Evolutionary conservation across 2,329 filamentous ascomycete genomes (phyloP), one percentile per base, ranked within the genome.

Genomic region (Plectosphaerella sp.): DNA sequence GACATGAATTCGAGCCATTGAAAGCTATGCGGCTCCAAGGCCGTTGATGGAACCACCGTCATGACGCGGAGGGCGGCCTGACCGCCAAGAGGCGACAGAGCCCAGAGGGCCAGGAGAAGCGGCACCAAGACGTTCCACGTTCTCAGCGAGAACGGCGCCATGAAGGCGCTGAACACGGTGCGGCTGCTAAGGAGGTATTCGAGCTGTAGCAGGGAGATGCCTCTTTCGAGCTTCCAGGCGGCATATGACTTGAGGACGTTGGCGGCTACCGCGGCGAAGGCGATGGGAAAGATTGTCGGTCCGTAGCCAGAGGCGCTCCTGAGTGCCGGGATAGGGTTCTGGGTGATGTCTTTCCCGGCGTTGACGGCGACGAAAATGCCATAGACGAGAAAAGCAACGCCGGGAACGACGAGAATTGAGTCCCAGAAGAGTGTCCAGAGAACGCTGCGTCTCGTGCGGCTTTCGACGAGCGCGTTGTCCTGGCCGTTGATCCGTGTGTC

Each of bases 161-260:
- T 52, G 10, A 52, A 20, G 5, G 50, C 46, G 33, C 50, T 52
- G 46, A 52, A 48, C 4, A 49, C 50, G 15, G 50, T 52, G 0
- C 46, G 39, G 25, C 50, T 46, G 14, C 43, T 42, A 36, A 47
- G 36, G 0, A 52, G 51, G 45, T 49, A 52, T 12, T 52, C 51
- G 4, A 52, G 11, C 6, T 45, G 45, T 1, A 52, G 47, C 1
- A 52, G 6, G 8, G 51, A 22, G 24, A 52, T 41, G 22, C 51
- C 51, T 18, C 42, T 28, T 14, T 52, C 51, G 12, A 52, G 24
- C 43, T 52, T 52, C 51, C 51, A 49, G n/a, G 35, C 47, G 5
- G 47, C 51, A 18, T 24, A 37, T 5, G 51, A 43, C 11, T 49
- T 52, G 4, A 52, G 42, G 2, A 52, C n/a, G 10, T 47, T 52